phyloP scores from a whole-genome alignment of 495 filamentous ascomycete genomes.

The Xylaria scruposa region DNA sequence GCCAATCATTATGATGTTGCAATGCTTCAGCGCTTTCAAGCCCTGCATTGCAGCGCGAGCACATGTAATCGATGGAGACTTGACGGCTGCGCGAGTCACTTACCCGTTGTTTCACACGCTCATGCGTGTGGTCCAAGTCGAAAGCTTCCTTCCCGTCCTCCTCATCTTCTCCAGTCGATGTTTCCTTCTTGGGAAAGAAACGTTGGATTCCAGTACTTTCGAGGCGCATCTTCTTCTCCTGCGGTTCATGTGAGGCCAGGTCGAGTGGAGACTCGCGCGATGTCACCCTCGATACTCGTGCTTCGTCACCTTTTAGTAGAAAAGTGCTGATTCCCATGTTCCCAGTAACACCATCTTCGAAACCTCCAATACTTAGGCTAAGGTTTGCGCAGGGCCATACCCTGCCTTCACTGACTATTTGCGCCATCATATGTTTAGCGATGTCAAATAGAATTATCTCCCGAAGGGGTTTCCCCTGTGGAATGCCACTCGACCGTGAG shows the following conservation, averaged over 20 bases:
- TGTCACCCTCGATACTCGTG: constrained; percentile 53
- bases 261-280: constrained; percentile 40
- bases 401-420: constrained; percentile 76
- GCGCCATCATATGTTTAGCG: constrained; percentile 74
- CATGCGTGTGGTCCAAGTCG: constrained; percentile 33
- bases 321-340: constrained; percentile 89
- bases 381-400: constrained; percentile 90
- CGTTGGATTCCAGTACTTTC: constrained; percentile 60
- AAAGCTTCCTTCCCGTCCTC: constrained; percentile 36
- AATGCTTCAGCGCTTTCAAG: constrained; percentile 62
- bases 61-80: constrained; percentile 59
- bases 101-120: constrained; percentile 24
- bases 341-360: constrained; percentile 83
- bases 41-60: constrained; percentile 67
- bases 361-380: constrained; percentile 83
- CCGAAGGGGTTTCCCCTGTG: constrained; percentile 72
- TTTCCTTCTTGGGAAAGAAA: constrained; percentile 60
- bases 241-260: constrained; percentile 41
- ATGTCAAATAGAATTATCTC: constrained; percentile 78
- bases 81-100: constrained; percentile 43
- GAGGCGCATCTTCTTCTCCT: constrained; percentile 60
- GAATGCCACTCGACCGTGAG: constrained; percentile 77
- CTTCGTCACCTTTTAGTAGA: constrained; percentile 78
- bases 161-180: constrained; percentile 35
- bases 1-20: constrained; percentile 91